phyloP scores from a whole-genome alignment of 108 stramenopile genomes.

The Nitzschia palea region DNA sequence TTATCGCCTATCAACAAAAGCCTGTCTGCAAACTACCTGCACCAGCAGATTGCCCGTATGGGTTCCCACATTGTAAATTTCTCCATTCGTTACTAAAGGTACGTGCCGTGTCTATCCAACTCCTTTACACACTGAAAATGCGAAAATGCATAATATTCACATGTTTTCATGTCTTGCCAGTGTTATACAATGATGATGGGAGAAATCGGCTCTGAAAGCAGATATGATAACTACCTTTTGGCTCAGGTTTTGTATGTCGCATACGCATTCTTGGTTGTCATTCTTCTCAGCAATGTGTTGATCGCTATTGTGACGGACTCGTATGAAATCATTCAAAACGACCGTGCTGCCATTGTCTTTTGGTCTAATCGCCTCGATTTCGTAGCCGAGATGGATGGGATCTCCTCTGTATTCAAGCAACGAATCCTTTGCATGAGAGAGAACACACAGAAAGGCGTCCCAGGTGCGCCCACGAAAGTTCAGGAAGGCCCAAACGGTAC shows the following conservation, averaged over 20 bases:
- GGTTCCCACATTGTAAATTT: conserved; percentile 66
- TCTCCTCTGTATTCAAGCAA: conserved; percentile 43
- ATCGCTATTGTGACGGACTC: conserved; percentile 87
- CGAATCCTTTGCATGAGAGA: conserved; percentile 28
- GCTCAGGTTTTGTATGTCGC: conserved; percentile 62
- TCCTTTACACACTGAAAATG: too few relatives aligned
- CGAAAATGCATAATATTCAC: too few relatives aligned
- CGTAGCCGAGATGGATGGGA: conserved; percentile 78
- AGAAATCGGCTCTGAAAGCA: conserved; percentile 64
- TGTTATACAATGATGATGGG: conserved; percentile 85
- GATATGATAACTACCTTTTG: conserved; percentile 50
- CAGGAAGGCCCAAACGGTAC: conserved; percentile 29
- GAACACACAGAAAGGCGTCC: background rate
- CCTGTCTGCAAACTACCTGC: conserved; percentile 25
- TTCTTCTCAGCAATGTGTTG: conserved; percentile 72
- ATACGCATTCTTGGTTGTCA: conserved; percentile 75
- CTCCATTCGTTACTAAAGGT: conserved; percentile 60
- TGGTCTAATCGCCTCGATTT: conserved; percentile 84
- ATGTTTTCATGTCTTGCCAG: background rate
- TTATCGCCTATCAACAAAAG: conserved; percentile 64
- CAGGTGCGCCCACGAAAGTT: conserved; percentile 18
- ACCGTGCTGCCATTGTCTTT: conserved; percentile 85
- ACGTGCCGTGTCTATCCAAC: too few relatives aligned
- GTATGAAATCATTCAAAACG: conserved; percentile 82
- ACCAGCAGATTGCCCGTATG: conserved; percentile 11